These are phyloP conservation scores for Rhodomyrtus psidioides DNA, from an alignment of 441 rosid genomes.

Conservation along the genomic window DNA sequence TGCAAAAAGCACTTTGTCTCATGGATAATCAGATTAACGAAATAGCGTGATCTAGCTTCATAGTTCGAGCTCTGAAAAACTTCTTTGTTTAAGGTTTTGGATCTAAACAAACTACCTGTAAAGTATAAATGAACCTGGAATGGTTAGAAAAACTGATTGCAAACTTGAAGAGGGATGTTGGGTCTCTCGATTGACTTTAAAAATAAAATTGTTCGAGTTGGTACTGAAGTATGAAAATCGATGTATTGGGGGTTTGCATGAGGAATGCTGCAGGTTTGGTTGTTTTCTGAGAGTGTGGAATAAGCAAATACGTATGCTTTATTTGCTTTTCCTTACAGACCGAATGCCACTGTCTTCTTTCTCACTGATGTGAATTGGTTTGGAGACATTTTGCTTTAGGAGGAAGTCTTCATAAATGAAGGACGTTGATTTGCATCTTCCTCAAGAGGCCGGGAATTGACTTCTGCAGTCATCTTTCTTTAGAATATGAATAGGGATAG, in stretches of 20 bases:
- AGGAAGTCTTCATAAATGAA: neutral
- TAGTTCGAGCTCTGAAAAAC: neutral
- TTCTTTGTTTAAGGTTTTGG: neutral
- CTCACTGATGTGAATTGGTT: too few relatives aligned
- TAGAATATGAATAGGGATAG: neutral
- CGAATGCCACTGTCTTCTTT: too few relatives aligned
- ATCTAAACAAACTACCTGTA: neutral
- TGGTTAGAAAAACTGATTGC: neutral
- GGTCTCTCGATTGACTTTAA: neutral
- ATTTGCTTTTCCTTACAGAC: neutral
- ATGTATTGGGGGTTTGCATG: neutral
- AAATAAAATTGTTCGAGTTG: neutral
- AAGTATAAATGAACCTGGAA: neutral
- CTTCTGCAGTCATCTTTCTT: neutral
- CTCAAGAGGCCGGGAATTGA: neutral
- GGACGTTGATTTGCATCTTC: neutral
- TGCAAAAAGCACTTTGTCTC: neutral
- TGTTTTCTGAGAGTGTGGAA: neutral
- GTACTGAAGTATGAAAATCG: neutral
- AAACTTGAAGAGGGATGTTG: neutral
- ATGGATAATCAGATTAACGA: neutral
- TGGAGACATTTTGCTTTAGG: neutral
- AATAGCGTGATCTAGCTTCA: neutral
- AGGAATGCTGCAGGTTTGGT: neutral
- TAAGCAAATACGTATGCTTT: neutral